Base-by-base conservation (phyloP, 192 early-diverging fungal species). In the Paraglomus occultum region DNA sequence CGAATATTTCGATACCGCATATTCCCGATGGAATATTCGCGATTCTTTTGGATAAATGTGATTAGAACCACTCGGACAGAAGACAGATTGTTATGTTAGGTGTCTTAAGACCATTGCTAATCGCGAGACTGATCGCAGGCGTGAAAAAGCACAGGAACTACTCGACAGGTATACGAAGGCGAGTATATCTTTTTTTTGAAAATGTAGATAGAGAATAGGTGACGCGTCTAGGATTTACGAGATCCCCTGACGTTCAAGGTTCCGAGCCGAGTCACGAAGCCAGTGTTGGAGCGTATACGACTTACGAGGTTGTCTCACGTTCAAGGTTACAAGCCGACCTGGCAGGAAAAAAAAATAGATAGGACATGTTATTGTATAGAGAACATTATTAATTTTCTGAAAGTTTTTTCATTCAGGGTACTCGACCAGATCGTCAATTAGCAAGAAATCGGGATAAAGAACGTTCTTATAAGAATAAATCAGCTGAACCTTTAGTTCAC, bases 41-140 rank as follows among this genome's bases (percentile, higher is more conserved):
- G 61, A 48, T 43, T 63, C n/a, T 65, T 51, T 65, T 65, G 64
- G 64, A 65, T 65, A 51, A 65, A 38, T 50, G 64, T 51, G 38
- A 65, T 50, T 50, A n/a, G 64, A 48, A 31, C 46, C 64, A 65
- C n/a, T 65, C 64, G 44, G 46, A 65, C 64, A 65, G 64, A 65
- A 65, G 44, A 38, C 38, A 46, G 64, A 51, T 50, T 65, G 47
- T 50, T 65, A 65, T 48, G 38, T 65, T 51, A 65, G 50, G 38
- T 38, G 11, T 51, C 64, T 65, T 38, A 47, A 46, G 64, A 46
- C 44, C 44, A 65, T 65, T 50, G 64, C 64, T 51, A 65, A 47
- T 65, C 20, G 47, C 38, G 64, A 65, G 64, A 47, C 46, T 23
- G 64, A 38, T 22, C 46, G 38, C 47, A 65, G 64, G 50, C 44